phyloP scores from a whole-genome alignment of 805 yeast species.

The Zygotorulaspora florentina region DNA sequence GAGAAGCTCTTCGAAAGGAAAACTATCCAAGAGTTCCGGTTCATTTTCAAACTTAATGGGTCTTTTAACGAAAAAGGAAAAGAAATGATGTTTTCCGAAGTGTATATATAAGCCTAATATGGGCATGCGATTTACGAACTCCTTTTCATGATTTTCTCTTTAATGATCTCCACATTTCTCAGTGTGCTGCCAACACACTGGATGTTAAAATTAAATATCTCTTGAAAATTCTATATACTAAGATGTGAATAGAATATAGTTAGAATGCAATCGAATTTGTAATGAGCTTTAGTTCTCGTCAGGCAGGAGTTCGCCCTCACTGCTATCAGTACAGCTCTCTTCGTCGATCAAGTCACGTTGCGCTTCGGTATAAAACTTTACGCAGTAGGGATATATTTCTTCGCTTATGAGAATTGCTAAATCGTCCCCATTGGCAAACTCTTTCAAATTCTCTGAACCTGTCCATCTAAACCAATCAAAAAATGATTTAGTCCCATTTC shows the following conservation, averaged over 20 bases:
- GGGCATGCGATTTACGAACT: no score
- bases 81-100: slow-evolving; percentile 8
- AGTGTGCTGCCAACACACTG: no score
- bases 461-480: slow-evolving; percentile 89
- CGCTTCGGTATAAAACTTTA: slow-evolving; percentile 75
- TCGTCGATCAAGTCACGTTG: slow-evolving; percentile 59
- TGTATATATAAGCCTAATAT: not conserved
- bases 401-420: slow-evolving; percentile 68
- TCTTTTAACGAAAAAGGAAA: slow-evolving; percentile 15
- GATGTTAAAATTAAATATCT: no score
- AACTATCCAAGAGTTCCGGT: slow-evolving; percentile 12
- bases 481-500: slow-evolving; percentile 74
- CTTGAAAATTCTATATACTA: not conserved
- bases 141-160: no score
- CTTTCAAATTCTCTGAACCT: slow-evolving; percentile 71
- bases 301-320: slow-evolving; percentile 44
- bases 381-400: slow-evolving; percentile 81
- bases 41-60: slow-evolving; percentile 19
- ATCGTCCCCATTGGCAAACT: slow-evolving; percentile 73
- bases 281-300: not conserved
- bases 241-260: not conserved
- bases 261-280: not conserved
- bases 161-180: no score
- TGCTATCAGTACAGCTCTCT: slow-evolving; percentile 47
- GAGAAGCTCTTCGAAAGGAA: slow-evolving; percentile 10